Evolutionary conservation across 1,284 basidiomycete genomes (phyloP), one percentile per base, ranked within the genome.

Genomic region (Boletus semigastroideus): DNA sequence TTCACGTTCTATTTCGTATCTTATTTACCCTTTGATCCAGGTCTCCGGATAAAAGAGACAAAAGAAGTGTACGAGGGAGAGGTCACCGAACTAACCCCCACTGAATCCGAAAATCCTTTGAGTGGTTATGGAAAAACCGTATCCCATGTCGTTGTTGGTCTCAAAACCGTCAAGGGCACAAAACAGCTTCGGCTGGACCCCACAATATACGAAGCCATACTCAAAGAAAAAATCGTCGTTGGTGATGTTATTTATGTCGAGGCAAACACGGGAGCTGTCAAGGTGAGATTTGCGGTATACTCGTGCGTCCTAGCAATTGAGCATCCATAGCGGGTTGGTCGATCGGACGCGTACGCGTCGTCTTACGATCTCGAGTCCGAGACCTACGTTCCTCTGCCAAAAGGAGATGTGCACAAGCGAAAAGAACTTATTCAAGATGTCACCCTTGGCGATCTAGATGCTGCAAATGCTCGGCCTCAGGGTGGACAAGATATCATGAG

Each of bases 61-160:
- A 99, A 99, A 70, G 94, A 98, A 67, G 94, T 99, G 10, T 99
- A 96, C 72, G 96, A 99, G 71, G 96, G 96, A 54, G 97, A 99
- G 73, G 91, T 99, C 31, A 98, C 95, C 9, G 96, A 99, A 68
- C 75, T 99, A 55, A 98, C 96, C 3, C 96, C 96, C 1, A 87
- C 92, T 30, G 97, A 97, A 73, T 83, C 93, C 11, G 94, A 97
- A 72, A 98, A 97, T 72, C 94, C 94, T 34, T 78, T 97, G 42
- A 92, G 91, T 52, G 96, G 96, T 41, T 99, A 99, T 71, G 97
- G 96, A 61, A 99, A 99, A 77, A 98, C 96, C 2, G 94, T 99
- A 53, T 94, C 93, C 27, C 94, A 98, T 73, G 96, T 99, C 59
- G 82, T 98, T 49, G 90, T 99, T 49, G 94, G 94, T 7, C 84